Evolutionary conservation across 1,284 basidiomycete species (phyloP), one percentile per base, ranked within the genome.

Genomic region (Heterobasidion irregulare): DNA sequence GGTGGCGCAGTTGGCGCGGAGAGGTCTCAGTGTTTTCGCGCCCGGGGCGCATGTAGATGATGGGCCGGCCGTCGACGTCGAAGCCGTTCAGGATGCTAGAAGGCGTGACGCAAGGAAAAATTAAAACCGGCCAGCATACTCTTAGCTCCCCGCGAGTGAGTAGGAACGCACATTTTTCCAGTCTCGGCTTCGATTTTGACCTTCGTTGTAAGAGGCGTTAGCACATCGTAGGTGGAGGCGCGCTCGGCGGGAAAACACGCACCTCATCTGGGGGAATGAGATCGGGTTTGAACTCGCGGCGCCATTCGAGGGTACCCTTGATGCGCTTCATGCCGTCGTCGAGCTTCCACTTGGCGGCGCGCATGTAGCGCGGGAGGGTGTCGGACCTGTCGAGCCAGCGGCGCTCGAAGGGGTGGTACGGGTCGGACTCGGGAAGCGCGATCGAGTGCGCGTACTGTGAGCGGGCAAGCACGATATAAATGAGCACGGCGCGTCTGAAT

Each of bases 41-140:
- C 12, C 89, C 88, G 0, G 91, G 90, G 15, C 87, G 83, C 83
- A 94, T 85, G 71, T 92, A 92, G 26, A 94, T 72, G 49, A 92
- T 84, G 0, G 92, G 90, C 26, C 91, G 75, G 3, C 88, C 89
- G 58, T 92, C 88, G 57, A 76, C 78, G 68, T 94, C 91, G 63
- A 92, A 94, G 1, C 92, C 91, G 54, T 83, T 88, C 53, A 93
- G 69, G 51, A 92, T 78, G 47, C 91, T 93, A n/a, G 52, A 46
- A 18, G 26, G 26, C 26, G 26, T 6, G n/a, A 45, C 36, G 49
- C 32, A 33, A 46, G 18, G n/a, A 33, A 44, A 8, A 12, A n/a
- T 34, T 33, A 43, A 47, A 34, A 33, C 35, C 43, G 10, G 18
- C 26, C 35, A n/a, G 6, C 7, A 18, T 43, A 43, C 26, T 26